Percentiles rank a stretch among this genome's conserved stretches.
phyloP scores from a whole-genome alignment of 306 rosid genomes.

The Hippophae rhamnoides region DNA sequence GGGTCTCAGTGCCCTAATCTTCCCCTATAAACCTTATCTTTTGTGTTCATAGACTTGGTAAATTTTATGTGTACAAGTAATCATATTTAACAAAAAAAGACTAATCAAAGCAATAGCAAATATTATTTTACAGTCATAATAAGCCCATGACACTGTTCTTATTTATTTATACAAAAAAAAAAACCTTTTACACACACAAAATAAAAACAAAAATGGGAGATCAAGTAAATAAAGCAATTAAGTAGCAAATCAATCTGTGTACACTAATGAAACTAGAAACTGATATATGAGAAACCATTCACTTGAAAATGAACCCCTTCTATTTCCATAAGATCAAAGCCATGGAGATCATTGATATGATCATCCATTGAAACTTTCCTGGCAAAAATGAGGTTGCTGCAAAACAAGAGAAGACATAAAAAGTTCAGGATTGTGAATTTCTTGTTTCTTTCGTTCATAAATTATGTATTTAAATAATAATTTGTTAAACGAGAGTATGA shows the following conservation, averaged over 20 bases:
- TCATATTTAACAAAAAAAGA: too few species aligned
- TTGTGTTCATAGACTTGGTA: too few species aligned
- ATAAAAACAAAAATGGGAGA: too few species aligned
- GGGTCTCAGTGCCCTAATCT: too few species aligned
- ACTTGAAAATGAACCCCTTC: neutral
- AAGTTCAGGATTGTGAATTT: neutral
- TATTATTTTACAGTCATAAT: too few species aligned
- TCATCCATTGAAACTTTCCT: slow-evolving; percentile 40
- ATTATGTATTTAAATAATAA: neutral
- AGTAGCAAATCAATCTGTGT: neutral
- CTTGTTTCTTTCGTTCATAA: neutral
- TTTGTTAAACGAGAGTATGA: neutral
- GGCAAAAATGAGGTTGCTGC: slow-evolving; percentile 39
- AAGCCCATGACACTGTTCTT: too few species aligned
- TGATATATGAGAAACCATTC: neutral
- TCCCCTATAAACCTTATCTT: too few species aligned
- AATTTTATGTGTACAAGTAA: too few species aligned
- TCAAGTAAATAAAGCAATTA: neutral
- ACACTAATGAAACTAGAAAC: slow-evolving; percentile 2
- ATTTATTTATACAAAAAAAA: too few species aligned
- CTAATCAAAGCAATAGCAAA: too few species aligned
- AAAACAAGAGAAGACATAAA: slow-evolving; percentile 8
- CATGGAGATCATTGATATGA: slow-evolving; percentile 32
- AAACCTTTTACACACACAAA: too few species aligned
- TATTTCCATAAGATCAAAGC: slow-evolving; percentile 45